Evolutionary conservation across 352 stramenopile genomes (phyloP), one percentile per base, ranked within the genome.

Genomic region (Peronosclerospora sorghi): DNA sequence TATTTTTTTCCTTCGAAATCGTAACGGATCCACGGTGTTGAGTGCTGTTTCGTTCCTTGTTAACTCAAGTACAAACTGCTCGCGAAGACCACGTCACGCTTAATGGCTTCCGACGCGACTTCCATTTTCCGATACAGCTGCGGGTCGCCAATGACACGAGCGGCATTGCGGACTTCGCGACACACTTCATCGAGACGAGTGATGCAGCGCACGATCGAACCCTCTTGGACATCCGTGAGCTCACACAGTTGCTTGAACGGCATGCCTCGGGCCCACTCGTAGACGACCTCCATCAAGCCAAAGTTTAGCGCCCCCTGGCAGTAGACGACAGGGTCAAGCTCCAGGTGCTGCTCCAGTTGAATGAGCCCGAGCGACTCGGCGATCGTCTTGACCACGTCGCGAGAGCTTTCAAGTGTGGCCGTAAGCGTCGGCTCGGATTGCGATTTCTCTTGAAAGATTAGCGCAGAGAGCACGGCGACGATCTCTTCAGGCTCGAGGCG

Each of bases 71-170:
- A 98, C 30, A 98, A 68, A 55, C 85, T 97, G 35, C 86, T 95
- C 9, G 91, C 90, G 68, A 98, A 99, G 9, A 98, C 90, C 40
- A 99, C 96, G 56, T 98, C 95, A 27, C 96, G 73, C 58, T 98
- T 98, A 54, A 99, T 98, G 2, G 86, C 72, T 52, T 96, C 79
- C 35, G 86, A 97, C 2, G 94, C 95, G 30, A 93, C 85, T 63
- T 99, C 95, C 90, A 98, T 97, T 65, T 98, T 98, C 35, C 84
- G 68, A 52, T 96, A 97, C 5, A 99, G 69, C 1, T 86, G 88
- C 10, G 93, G 91, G 51, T 99, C 96, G n/a, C 96, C 96, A 26
- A 86, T 90, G 13, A 87, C 87, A 18, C 92, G 76, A 37, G 95
- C 92, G 38, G 93, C 95, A 54, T 97, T 98, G 49, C 92, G 68